Evolutionary conservation across 208 protist genomes (phyloP).

Genomic region (Leishmania gerbilli): DNA sequence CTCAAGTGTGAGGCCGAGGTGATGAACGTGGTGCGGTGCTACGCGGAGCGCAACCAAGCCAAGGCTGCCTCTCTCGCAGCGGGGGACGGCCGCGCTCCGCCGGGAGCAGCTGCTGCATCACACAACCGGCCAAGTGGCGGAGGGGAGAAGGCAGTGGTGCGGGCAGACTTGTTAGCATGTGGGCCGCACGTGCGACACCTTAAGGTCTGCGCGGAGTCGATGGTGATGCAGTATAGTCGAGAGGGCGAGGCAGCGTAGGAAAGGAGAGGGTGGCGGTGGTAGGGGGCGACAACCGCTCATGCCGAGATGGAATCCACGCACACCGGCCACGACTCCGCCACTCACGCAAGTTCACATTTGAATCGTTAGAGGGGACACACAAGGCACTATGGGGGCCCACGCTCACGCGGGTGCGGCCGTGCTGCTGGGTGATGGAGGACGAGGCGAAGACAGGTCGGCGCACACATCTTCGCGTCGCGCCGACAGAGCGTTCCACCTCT

Average conservation of each 20-base stretch:
- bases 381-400: background rate
- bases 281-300: background rate
- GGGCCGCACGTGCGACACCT: slow-evolving; percentile 47
- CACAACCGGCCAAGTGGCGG: background rate
- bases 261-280: background rate
- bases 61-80: background rate
- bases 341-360: background rate
- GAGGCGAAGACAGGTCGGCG: background rate
- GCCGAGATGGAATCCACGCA: background rate
- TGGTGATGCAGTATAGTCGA: slow-evolving; percentile 48
- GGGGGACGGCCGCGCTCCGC: background rate
- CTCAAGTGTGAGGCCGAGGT: slow-evolving; percentile 70
- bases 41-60: slow-evolving; percentile 40
- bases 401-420: background rate
- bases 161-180: slow-evolving; percentile 53
- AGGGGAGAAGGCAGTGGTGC: slow-evolving; percentile 21
- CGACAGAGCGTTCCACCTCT: background rate
- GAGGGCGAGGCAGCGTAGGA: slow-evolving; percentile 19
- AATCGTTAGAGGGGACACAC: background rate
- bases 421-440: background rate
- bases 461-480: background rate
- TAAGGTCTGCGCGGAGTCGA: slow-evolving; percentile 40
- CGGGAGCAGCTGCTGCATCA: background rate
- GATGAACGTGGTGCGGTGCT: slow-evolving; percentile 61
- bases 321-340: background rate